These are phyloP conservation scores for Vaccinium myrtillus DNA, from an alignment of 148 eudicot genomes.

Conservation along the genomic window DNA sequence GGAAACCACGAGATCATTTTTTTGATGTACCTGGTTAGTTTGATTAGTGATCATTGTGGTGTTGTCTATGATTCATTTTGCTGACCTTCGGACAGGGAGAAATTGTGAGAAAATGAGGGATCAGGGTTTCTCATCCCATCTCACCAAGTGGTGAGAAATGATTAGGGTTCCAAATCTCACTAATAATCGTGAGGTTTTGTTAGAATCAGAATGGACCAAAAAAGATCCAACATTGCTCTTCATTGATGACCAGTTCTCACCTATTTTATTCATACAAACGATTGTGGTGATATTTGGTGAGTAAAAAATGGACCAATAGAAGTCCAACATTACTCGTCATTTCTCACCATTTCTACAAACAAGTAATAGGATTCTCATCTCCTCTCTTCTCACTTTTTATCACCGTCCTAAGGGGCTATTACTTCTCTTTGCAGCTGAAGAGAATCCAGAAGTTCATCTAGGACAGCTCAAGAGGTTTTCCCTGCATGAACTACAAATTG, in stretches of 20 bases:
- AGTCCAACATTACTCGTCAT: not conserved
- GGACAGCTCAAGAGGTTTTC: constrained; percentile 82
- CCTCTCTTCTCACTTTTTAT: not conserved
- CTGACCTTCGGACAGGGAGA: not conserved
- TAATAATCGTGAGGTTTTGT: not conserved
- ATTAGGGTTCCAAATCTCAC: not conserved
- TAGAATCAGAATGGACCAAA: not conserved
- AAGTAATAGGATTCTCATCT: not conserved
- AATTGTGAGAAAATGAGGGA: not conserved
- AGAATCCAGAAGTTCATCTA: constrained; percentile 78
- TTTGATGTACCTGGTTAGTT: constrained; percentile 80
- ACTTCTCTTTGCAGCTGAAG: constrained; percentile 57
- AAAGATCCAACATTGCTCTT: not conserved
- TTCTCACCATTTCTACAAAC: not conserved
- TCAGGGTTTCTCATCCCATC: not conserved
- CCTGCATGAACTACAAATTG: constrained; percentile 72
- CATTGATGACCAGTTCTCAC: not conserved
- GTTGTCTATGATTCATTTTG: not conserved
- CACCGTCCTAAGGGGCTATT: not conserved
- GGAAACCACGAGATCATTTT: constrained; percentile 67
- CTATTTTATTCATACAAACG: not conserved
- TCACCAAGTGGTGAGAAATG: not conserved
- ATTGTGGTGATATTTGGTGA: not conserved
- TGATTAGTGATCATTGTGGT: not conserved
- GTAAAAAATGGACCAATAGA: not conserved